Base-by-base conservation (phyloP, 2,329 filamentous ascomycete species). In the Trichoderma pleuroti region DNA sequence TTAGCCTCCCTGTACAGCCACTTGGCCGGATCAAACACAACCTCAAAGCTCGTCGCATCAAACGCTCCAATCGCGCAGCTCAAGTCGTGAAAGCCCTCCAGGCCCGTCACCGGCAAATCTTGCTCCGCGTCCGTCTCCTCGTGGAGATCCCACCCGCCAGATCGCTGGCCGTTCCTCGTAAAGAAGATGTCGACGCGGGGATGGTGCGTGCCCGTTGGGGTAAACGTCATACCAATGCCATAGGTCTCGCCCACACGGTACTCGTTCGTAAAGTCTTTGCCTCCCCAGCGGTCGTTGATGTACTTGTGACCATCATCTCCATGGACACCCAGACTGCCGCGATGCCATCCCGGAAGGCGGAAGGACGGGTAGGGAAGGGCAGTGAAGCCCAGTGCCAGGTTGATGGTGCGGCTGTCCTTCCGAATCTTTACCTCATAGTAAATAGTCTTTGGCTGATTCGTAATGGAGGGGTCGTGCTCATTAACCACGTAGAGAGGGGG, bases 271-370 rank as follows among this genome's bases (percentile, higher is more conserved):
- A 94, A 94, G 70, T 88, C 84, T 73, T 87, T 87, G 21, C 93
- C 93, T 26, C 93, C 92, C 84, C 87, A 91, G 9, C 85, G 85
- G 78, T 95, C 91, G 77, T 94, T 93, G 75, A 93, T 85, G 78
- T 91, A 96, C 78, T 87, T 87, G 75, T 91, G 86, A 0, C 93
- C 93, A 78, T 95, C 93, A 78, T 95, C 93, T 60, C 91, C 90
- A 78, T 95, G 93, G n/a, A 95, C 88, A 1, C 85, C 93, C 16
- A 94, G 76, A 73, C 88, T 91, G 21, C 87, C 92, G 39, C 92
- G 86, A 77, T 96, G 91, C 93, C 92, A 95, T 2, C 93, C 93
- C 0, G 93, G 93, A 72, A 94, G 86, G 9, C 93, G 87, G 82
- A 93, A 95, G 0, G 86, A 84, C 8, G 93, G 93, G 77, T 94